A percentile compares a stretch with the other conserved stretches of the same genome.
Conservation (phyloP, 208 protist genomes). For the Leishmania guyanensis region DNA sequence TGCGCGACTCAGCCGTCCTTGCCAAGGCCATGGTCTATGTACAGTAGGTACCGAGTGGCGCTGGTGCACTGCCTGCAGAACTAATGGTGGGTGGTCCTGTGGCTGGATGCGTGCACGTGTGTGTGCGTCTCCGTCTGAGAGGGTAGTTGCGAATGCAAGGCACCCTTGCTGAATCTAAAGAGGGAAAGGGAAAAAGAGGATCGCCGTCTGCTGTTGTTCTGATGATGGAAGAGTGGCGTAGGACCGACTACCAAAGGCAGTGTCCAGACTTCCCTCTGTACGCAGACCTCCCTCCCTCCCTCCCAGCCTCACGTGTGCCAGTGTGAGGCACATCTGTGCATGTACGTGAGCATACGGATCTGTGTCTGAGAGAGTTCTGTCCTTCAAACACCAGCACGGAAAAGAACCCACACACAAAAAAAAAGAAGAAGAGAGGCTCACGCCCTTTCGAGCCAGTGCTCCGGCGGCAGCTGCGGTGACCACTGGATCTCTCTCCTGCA, state of each 20-base stretch:
- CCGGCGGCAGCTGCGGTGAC: no score
- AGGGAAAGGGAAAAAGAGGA: background rate
- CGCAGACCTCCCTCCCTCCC: background rate
- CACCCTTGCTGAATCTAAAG: background rate
- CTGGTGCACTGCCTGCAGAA: background rate
- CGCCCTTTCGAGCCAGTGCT: no score
- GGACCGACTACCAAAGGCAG: background rate
- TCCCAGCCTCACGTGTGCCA: background rate
- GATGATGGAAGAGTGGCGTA: background rate
- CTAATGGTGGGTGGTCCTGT: background rate
- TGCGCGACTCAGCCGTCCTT: conserved; percentile 28
- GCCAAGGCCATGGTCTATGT: conserved; percentile 13
- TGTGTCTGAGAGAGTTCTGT: background rate
- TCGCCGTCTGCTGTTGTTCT: background rate
- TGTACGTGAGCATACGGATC: background rate
- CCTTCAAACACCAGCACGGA: background rate
- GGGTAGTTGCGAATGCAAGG: background rate
- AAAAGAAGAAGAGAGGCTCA: background rate
- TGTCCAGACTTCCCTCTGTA: background rate
- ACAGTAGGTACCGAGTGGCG: background rate
- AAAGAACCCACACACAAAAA: background rate
- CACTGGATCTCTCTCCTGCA: background rate
- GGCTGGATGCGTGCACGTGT: background rate
- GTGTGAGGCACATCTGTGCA: background rate
- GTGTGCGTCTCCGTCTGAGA: background rate